Evolutionary conservation across 768 basidiomycete species (phyloP).

Genomic region (Suillus decipiens): DNA sequence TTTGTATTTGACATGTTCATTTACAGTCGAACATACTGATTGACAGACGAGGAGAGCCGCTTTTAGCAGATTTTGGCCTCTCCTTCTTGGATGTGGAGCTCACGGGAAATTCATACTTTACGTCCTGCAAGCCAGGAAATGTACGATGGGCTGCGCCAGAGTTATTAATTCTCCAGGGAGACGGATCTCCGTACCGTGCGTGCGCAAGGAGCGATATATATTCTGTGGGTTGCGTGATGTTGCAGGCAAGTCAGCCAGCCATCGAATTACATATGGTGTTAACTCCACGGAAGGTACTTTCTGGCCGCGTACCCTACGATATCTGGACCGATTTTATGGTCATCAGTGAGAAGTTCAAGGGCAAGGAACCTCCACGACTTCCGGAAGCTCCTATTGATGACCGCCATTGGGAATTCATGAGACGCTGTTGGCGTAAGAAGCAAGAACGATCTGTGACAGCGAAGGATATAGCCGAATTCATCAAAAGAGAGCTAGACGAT

Average conservation of each 20-base stretch:
- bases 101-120: slow-evolving; percentile 26
- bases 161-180: slow-evolving; percentile 8
- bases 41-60: slow-evolving; percentile 2
- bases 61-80: slow-evolving; percentile 42
- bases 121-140: slow-evolving; percentile 13
- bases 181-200: background rate
- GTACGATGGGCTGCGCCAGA: slow-evolving; percentile 22
- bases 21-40: slow-evolving; percentile 16
- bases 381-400: background rate
- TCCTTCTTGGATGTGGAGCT: slow-evolving; percentile 41
- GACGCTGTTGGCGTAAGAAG: slow-evolving; percentile 8
- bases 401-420: slow-evolving; percentile 12
- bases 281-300: slow-evolving; percentile 3
- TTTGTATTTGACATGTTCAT: background rate
- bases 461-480: background rate
- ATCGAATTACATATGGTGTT: background rate
- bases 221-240: slow-evolving; percentile 24
- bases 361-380: background rate
- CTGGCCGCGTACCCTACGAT: slow-evolving; percentile 12
- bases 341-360: background rate
- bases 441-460: background rate
- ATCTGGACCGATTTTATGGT: slow-evolving; percentile 5
- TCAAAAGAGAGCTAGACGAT: background rate
- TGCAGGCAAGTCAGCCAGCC: slow-evolving; percentile 16
- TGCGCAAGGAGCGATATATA: slow-evolving; percentile 19